Percentiles rank a stretch among this genome's conserved stretches.
phyloP scores from a whole-genome alignment of 768 basidiomycete species.

The Suillus ampliporus region DNA sequence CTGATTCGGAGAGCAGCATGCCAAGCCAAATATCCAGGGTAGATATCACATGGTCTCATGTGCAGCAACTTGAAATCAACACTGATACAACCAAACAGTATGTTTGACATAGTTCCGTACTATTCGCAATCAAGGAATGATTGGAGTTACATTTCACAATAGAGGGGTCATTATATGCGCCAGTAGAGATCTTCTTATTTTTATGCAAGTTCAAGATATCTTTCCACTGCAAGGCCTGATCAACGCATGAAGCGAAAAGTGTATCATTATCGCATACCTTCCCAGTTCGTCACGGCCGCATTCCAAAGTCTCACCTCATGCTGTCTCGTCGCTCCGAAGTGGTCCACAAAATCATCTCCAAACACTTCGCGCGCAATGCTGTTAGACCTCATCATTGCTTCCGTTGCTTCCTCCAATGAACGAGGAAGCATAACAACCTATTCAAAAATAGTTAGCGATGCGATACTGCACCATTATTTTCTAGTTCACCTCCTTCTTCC shows the following conservation, averaged over 20 bases:
- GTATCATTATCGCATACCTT: constrained; percentile 57
- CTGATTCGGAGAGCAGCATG: neutral
- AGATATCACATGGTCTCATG: too few relatives aligned
- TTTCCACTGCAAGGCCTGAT: constrained; percentile 61
- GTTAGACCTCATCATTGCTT: constrained; percentile 73
- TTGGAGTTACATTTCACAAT: too few relatives aligned
- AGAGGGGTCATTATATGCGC: neutral
- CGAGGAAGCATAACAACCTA: constrained; percentile 78
- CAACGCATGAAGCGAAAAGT: constrained; percentile 7
- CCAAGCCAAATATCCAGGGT: neutral
- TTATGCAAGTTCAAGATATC: constrained; percentile 84
- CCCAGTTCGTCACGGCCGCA: constrained; percentile 92
- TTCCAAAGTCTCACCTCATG: constrained; percentile 90
- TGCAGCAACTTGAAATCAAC: neutral
- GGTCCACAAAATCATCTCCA: constrained; percentile 91
- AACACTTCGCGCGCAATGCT: constrained; percentile 90
- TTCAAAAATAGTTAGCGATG: neutral
- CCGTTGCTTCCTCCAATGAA: constrained; percentile 80
- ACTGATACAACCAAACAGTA: neutral
- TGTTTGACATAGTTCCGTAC: neutral
- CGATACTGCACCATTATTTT: constrained; percentile 15
- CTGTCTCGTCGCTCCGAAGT: constrained; percentile 93
- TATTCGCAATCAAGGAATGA: neutral
- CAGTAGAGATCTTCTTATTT: neutral
- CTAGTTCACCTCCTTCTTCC: constrained; percentile 60